Conservation (phyloP, 176 grass and related monocot species). For the Hordeum marinum region DNA sequence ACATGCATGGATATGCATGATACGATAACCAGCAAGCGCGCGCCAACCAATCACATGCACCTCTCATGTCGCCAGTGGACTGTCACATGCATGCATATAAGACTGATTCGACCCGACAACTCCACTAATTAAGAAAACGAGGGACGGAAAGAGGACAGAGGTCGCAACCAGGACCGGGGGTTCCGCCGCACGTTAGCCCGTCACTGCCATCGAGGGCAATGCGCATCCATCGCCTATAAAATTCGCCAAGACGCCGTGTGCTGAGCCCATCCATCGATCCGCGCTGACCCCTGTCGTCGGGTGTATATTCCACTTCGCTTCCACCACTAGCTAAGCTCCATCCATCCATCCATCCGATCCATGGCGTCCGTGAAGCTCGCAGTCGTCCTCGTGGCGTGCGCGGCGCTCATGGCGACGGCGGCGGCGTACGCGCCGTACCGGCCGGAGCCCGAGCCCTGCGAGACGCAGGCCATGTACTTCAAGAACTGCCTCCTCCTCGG, state of each 20-base stretch:
- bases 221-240: neutral
- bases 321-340: neutral
- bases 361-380: neutral
- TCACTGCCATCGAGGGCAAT: neutral
- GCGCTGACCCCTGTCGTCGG: neutral
- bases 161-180: neutral
- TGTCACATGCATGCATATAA: neutral
- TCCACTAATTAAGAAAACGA: neutral
- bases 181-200: neutral
- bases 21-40: neutral
- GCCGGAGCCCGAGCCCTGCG: neutral
- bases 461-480: conserved; percentile 1
- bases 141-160: neutral
- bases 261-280: neutral
- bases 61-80: neutral
- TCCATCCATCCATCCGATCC: neutral
- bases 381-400: neutral
- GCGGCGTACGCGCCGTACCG: neutral
- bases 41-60: neutral
- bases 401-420: neutral
- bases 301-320: too few species aligned
- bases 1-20: neutral
- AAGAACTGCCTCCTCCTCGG: neutral
- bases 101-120: neutral
- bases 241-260: neutral